Conservation (phyloP, 805 yeast species). For the Wickerhamiella hasegawae region DNA sequence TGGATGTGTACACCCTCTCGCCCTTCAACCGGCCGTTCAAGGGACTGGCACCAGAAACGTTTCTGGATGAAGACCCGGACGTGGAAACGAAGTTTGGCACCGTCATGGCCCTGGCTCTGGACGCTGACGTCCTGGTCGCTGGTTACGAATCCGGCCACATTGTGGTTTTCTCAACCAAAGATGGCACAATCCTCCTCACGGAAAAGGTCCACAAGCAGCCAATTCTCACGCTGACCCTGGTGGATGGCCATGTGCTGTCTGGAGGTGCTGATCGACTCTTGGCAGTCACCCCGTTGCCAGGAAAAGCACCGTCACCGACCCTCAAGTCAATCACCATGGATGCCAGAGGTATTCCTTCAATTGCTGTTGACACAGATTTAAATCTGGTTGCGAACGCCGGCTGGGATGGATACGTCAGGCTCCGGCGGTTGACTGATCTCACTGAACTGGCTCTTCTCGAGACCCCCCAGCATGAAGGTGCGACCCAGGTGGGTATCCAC, state of each 20-base stretch:
- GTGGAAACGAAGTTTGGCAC: constrained; percentile 22
- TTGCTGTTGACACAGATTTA: not conserved
- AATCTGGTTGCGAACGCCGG: constrained; percentile 19
- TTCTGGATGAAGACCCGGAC: constrained; percentile 6
- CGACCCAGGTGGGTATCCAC: not conserved
- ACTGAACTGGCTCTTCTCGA: not conserved
- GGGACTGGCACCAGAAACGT: constrained; percentile 11
- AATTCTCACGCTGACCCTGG: constrained; percentile 15
- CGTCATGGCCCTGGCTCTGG: constrained; percentile 54
- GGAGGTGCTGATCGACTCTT: constrained; percentile 20
- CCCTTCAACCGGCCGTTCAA: constrained; percentile 12
- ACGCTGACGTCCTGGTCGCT: constrained; percentile 21
- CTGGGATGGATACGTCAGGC: constrained; percentile 26
- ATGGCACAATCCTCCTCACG: constrained; percentile 1
- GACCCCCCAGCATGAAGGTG: not conserved
- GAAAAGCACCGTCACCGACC: too few relatives aligned
- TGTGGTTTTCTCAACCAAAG: constrained; percentile 15
- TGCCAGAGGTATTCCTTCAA: not conserved
- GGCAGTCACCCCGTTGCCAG: not conserved
- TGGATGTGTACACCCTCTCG: constrained; percentile 40
- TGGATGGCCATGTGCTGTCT: constrained; percentile 16
- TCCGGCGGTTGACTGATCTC: constrained; percentile 9
- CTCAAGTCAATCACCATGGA: too few relatives aligned
- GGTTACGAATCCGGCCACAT: constrained; percentile 70
- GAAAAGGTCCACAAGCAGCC: constrained; percentile 20